phyloP scores from a whole-genome alignment of 129 eudicot genomes.

The Apium graveolens region DNA sequence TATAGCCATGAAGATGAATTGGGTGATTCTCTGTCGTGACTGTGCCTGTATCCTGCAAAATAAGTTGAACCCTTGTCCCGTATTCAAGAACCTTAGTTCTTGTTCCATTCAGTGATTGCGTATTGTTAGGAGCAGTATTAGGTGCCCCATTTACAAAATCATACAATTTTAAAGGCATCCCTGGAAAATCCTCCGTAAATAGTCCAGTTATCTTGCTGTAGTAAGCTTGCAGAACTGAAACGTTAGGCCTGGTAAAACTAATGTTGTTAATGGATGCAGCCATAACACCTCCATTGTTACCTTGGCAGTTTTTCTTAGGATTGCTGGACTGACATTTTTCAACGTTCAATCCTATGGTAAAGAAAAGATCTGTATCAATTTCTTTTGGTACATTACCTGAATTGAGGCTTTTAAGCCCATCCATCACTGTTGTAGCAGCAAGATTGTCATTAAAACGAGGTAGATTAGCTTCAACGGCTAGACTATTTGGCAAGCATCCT shows the following conservation, averaged over 20 bases:
- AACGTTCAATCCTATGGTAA: conserved; percentile 67
- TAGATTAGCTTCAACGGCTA: conserved; percentile 35
- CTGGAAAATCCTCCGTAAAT: conserved; percentile 62
- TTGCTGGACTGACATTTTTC: conserved; percentile 44
- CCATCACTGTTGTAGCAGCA: conserved; percentile 59
- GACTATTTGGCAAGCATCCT: conserved; percentile 39
- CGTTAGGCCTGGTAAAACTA: conserved; percentile 51
- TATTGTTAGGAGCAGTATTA: conserved; percentile 55
- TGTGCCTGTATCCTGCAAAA: conserved; percentile 71
- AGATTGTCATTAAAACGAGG: conserved; percentile 53
- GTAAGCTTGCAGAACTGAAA: conserved; percentile 56
- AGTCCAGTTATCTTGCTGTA: conserved; percentile 38
- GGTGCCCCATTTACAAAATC: conserved; percentile 85
- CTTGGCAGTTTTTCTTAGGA: conserved; percentile 51
- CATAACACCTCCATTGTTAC: conserved; percentile 53
- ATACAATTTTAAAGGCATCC: conserved; percentile 48
- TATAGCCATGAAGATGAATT: conserved; percentile 74
- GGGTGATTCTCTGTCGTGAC: conserved; percentile 77
- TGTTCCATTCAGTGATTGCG: conserved; percentile 51
- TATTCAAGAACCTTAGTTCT: conserved; percentile 54
- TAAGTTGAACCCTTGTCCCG: conserved; percentile 55
- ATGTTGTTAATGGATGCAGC: conserved; percentile 78
- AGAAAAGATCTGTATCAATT: conserved; percentile 55
- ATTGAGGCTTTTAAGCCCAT: conserved; percentile 51
- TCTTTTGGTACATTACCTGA: conserved; percentile 40